These are phyloP conservation scores for Dipsacomyces acuminosporus DNA, from an alignment of 371 early-diverging fungal species.

Conservation along the genomic window DNA sequence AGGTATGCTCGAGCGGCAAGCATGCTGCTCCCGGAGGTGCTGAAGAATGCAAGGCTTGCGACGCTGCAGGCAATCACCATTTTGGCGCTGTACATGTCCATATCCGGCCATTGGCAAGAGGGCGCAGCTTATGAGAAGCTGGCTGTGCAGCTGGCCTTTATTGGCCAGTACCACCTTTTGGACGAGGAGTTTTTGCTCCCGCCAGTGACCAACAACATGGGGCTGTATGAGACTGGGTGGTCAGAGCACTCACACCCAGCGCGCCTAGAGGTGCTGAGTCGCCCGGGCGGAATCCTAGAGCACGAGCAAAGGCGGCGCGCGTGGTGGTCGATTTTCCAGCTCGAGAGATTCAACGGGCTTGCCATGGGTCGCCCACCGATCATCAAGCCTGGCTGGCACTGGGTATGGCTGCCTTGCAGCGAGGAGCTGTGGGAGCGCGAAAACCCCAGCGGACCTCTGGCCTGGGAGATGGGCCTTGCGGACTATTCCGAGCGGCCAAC, in stretches of 20 bases:
- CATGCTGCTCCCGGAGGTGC: slow-evolving; percentile 18
- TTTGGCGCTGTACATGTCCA: slow-evolving; percentile 36
- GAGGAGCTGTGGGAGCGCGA: slow-evolving; percentile 36
- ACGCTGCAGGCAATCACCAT: slow-evolving; percentile 36
- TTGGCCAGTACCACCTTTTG: slow-evolving; percentile 40
- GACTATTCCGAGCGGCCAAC: slow-evolving; percentile 17
- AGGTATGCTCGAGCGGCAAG: slow-evolving; percentile 24
- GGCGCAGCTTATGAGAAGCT: slow-evolving; percentile 39
- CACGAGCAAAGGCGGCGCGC: slow-evolving; percentile 39
- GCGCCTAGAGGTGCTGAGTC: slow-evolving; percentile 35
- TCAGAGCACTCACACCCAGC: slow-evolving; percentile 42
- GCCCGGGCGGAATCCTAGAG: slow-evolving; percentile 35
- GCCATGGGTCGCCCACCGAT: slow-evolving; percentile 45
- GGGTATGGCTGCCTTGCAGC: slow-evolving; percentile 45
- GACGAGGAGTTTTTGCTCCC: slow-evolving; percentile 45
- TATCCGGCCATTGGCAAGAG: slow-evolving; percentile 41
- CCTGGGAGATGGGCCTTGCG: slow-evolving; percentile 40
- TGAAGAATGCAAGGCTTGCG: slow-evolving; percentile 12
- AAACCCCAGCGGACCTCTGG: slow-evolving; percentile 26
- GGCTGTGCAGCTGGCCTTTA: slow-evolving; percentile 42
- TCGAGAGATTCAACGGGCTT: slow-evolving; percentile 42
- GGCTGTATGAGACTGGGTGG: slow-evolving; percentile 38
- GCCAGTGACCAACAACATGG: slow-evolving; percentile 39
- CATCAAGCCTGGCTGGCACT: slow-evolving; percentile 47
- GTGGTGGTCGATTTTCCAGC: slow-evolving; percentile 42